Base-by-base conservation (phyloP, 352 stramenopile species). In the Phytophthora cactorum region DNA sequence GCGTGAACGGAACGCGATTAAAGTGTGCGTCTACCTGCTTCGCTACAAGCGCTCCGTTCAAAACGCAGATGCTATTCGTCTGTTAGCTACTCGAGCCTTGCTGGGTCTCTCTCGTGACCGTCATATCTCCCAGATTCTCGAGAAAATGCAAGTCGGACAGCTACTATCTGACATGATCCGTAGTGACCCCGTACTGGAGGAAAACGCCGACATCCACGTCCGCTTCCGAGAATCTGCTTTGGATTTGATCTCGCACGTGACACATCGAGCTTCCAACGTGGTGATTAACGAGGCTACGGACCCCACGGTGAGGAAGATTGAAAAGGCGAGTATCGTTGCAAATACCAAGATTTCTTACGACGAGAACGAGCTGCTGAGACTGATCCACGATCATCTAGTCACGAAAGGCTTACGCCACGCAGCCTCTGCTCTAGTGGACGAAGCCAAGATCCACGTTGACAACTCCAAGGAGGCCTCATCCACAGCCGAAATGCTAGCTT, bases 81-180 rank as follows among this genome's bases (percentile, higher is more conserved):
- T 97, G 22, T 61, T 96, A 14, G 82, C 90, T 1, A 95, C 89
- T 14, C 84, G 88, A n/a, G 87, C 85, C 6, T 68, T 97, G 11
- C 61, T 96, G 12, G 90, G 90, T 0, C 65, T 97, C 9, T 86
- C 90, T n/a, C 81, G 90, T 31, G 90, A 97, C 58, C 78, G 86
- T 2, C 89, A 96, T 31, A 95, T 97, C 56, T 87, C 88, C 0
- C 90, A 97, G 64, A 95, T 97, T 59, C 64, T 97, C 4, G 88
- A 97, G 64, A 95, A 96, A 47, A 97, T 97, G 90, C 88, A 95
- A 52, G 73, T 96, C 3, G 85, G 86, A 2, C 88, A 95, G 55
- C 41, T 96, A 15, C 70, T 97, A 7, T 96, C 89, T 0, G 90
- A 97, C 54, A 81, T 96, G 63, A 94, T 97, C 55, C 86, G 90